Evolutionary conservation across 345 rosid genomes (phyloP).

Genomic region (Aquilaria yunnanensis): DNA sequence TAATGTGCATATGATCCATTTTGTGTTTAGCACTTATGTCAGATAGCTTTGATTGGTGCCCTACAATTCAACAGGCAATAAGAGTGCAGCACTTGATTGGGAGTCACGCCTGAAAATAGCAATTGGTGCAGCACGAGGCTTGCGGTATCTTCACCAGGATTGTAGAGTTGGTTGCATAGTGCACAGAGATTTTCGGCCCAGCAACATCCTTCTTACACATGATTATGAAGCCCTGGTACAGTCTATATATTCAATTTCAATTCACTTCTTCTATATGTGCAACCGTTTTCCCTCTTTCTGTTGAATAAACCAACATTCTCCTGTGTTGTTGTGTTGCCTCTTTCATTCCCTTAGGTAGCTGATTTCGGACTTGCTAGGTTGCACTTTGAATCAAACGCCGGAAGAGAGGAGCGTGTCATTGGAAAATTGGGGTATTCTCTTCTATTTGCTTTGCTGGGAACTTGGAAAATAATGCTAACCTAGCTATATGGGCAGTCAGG

Average conservation of each 20-base stretch:
- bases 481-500: too few relatives aligned
- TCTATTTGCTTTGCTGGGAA: too few relatives aligned
- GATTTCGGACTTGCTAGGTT: conserved; percentile 77
- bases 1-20: background rate
- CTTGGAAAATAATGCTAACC: too few relatives aligned
- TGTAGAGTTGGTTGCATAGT: conserved; percentile 76
- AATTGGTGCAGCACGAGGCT: conserved; percentile 60
- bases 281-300: too few relatives aligned
- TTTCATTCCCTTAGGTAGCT: conserved; percentile 33
- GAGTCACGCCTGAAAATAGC: conserved; percentile 55
- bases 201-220: conserved; percentile 62
- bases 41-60: conserved; percentile 7
- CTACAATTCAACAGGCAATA: conserved; percentile 32
- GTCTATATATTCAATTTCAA: too few relatives aligned
- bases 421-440: conserved; percentile 52
- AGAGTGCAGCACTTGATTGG: conserved; percentile 40
- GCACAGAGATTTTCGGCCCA: conserved; percentile 58
- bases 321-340: too few relatives aligned
- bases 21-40: background rate
- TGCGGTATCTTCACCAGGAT: conserved; percentile 75
- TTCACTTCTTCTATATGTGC: too few relatives aligned
- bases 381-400: conserved; percentile 34
- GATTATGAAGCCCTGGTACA: conserved; percentile 71
- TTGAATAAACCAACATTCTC: too few relatives aligned
- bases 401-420: conserved; percentile 28